Conservation (phyloP, 2,329 filamentous ascomycete genomes). For the Botrytis fragariae region DNA sequence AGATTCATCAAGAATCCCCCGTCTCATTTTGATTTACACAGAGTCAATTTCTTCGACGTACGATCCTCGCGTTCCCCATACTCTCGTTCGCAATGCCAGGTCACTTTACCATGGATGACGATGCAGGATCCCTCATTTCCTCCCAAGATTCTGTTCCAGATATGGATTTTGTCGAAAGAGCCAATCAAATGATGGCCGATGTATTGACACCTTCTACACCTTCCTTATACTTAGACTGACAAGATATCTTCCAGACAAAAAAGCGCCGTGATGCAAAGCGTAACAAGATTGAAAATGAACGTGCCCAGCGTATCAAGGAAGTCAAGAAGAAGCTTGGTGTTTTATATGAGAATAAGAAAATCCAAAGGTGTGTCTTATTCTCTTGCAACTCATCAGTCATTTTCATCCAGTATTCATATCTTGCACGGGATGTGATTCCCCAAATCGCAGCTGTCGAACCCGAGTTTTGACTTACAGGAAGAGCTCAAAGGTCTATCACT, state of each 20-base stretch:
- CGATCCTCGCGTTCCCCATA: neutral
- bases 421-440: neutral
- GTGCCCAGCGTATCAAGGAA: slow-evolving; percentile 31
- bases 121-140: neutral
- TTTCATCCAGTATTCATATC: neutral
- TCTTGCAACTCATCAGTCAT: neutral
- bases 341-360: slow-evolving; percentile 29
- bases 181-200: slow-evolving; percentile 6
- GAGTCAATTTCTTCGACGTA: neutral
- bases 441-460: neutral
- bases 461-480: neutral
- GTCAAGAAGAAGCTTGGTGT: slow-evolving; percentile 29
- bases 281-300: slow-evolving; percentile 32
- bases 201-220: neutral
- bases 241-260: slow-evolving; percentile 27
- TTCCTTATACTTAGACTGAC: neutral
- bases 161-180: slow-evolving; percentile 3
- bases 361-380: slow-evolving; percentile 31
- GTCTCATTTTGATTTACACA: neutral
- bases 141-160: neutral
- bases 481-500: neutral
- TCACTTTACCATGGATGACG: neutral
- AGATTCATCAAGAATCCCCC: neutral
- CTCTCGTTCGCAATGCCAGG: neutral
- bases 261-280: slow-evolving; percentile 34